phyloP scores from a whole-genome alignment of 176 grass and related monocot genomes.

The Aegilops bicornis region DNA sequence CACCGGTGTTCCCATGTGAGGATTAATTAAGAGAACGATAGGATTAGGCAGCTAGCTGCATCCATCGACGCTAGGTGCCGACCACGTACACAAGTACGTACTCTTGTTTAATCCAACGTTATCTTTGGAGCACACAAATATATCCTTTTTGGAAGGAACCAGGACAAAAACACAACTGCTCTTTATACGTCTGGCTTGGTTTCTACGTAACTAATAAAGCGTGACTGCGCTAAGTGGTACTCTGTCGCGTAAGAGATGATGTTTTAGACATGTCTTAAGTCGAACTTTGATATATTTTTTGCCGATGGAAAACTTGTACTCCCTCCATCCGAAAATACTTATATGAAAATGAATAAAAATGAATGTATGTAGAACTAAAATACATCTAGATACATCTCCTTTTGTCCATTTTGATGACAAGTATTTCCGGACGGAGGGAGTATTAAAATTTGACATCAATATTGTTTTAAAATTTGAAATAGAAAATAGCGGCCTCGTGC shows the following conservation, averaged over 20 bases:
- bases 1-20: background rate
- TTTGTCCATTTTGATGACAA: too few relatives aligned
- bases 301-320: too few relatives aligned
- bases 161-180: background rate
- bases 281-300: background rate
- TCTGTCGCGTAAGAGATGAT: background rate
- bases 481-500: too few relatives aligned
- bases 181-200: background rate
- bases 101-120: conserved; percentile 8
- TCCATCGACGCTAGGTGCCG: conserved; percentile 12
- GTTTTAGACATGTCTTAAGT: background rate
- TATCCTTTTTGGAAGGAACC: background rate
- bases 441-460: too few relatives aligned
- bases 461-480: too few relatives aligned
- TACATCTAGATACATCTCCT: too few relatives aligned
- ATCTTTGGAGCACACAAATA: background rate
- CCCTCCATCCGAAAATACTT: too few relatives aligned
- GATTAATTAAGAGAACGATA: background rate
- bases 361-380: too few relatives aligned
- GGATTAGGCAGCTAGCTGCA: background rate
- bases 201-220: background rate
- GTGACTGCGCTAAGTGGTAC: background rate
- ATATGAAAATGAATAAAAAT: too few relatives aligned
- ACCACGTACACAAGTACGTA: background rate
- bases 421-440: too few relatives aligned